Percentiles rank a stretch among this genome's conserved stretches.
Evolutionary conservation across 257 asterid species (phyloP).

Genomic region (Ophiorrhiza pumila): DNA sequence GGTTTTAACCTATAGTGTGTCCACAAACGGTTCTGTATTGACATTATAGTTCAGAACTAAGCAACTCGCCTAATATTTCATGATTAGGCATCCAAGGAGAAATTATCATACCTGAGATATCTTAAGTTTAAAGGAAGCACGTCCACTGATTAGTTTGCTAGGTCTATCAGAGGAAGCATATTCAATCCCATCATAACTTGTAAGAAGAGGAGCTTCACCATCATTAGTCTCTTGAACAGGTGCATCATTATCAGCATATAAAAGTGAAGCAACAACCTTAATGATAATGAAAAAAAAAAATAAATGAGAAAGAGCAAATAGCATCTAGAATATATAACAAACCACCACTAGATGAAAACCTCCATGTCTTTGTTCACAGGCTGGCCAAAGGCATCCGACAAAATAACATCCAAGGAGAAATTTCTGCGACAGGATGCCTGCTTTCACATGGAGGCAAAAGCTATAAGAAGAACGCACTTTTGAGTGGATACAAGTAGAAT

Average conservation of each 20-base stretch:
- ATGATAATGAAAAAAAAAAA: not conserved
- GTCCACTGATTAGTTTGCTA: conserved; percentile 57
- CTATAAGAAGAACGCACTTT: not conserved
- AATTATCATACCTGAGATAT: conserved; percentile 65
- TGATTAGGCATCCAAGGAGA: not conserved
- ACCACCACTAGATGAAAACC: conserved; percentile 40
- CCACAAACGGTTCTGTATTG: not conserved
- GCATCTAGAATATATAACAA: not conserved
- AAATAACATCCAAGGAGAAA: conserved; percentile 66
- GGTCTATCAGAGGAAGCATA: conserved; percentile 60
- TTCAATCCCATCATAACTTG: conserved; percentile 65
- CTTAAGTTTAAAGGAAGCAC: conserved; percentile 80
- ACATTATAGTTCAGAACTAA: not conserved
- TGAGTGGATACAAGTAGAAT: conserved; percentile 1
- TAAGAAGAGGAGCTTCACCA: conserved; percentile 76
- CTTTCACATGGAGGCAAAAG: conserved; percentile 19
- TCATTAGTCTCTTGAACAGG: conserved; percentile 69
- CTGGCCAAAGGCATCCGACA: conserved; percentile 53
- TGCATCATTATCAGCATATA: conserved; percentile 58
- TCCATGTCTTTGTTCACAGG: conserved; percentile 61
- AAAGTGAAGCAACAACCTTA: conserved; percentile 79
- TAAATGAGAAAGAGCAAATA: conserved; percentile 2
- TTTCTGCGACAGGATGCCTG: conserved; percentile 93
- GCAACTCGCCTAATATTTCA: not conserved
- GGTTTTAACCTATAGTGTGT: too few relatives aligned